Conservation (phyloP, 2,329 filamentous ascomycete genomes). For the Blumeriella jaapii region DNA sequence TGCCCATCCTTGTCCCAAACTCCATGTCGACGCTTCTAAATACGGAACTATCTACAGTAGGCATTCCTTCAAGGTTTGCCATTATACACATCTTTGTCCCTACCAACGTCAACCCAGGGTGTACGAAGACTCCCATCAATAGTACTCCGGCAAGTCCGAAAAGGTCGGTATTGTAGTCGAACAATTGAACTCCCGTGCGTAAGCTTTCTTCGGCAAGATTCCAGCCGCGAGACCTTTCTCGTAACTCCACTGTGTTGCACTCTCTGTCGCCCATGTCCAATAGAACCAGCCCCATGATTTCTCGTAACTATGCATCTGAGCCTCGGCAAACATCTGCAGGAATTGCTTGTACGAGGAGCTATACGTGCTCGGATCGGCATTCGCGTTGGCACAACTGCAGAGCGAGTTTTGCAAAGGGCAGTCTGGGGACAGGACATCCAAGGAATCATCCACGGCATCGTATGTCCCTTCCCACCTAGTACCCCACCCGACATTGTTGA, state of each 20-base stretch:
- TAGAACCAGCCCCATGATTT: constrained; percentile 97
- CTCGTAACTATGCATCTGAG: constrained; percentile 92
- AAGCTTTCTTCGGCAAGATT: constrained; percentile 67
- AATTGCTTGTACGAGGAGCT: constrained; percentile 70
- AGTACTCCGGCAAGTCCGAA: constrained; percentile 39
- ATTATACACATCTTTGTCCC: constrained; percentile 3
- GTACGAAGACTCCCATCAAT: constrained; percentile 28
- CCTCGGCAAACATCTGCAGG: constrained; percentile 81
- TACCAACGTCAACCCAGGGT: background rate
- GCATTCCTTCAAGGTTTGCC: background rate
- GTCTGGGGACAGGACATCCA: constrained; percentile 50
- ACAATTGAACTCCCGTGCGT: constrained; percentile 60
- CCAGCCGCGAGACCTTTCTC: constrained; percentile 66
- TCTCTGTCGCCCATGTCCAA: constrained; percentile 96
- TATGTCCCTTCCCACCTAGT: constrained; percentile 88
- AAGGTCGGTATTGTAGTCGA: constrained; percentile 42
- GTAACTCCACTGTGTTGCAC: constrained; percentile 83
- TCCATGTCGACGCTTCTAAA: background rate
- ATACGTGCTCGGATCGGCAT: constrained; percentile 59
- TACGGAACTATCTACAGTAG: background rate
- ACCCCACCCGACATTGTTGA: constrained; percentile 84
- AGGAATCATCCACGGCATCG: constrained; percentile 47
- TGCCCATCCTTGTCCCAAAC: too few species aligned
- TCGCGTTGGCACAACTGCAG: constrained; percentile 68
- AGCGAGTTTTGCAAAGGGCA: constrained; percentile 58